Evolutionary conservation across 2,329 filamentous ascomycete species (phyloP).

Genomic region (Claviceps fusiformis): DNA sequence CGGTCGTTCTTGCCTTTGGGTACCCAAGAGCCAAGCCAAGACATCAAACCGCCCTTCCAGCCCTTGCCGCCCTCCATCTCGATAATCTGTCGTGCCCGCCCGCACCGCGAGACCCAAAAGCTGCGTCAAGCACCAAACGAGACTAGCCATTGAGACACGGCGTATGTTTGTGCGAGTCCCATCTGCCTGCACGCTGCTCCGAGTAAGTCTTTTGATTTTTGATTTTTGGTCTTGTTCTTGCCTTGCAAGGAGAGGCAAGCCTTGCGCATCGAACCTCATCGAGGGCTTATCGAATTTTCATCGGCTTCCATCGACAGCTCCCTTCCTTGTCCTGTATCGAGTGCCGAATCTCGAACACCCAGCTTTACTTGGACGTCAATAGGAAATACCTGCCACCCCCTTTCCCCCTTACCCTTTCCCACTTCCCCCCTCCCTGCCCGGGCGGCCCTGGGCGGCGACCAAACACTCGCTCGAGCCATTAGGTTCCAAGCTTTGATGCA

Average conservation of each 20-base stretch:
- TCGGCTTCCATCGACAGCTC: background rate
- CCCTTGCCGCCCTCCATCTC: background rate
- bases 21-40: background rate
- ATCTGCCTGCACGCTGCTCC: background rate
- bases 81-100: background rate
- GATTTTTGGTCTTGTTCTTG: background rate
- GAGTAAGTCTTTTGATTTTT: background rate
- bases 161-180: background rate
- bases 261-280: background rate
- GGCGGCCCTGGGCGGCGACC: no score
- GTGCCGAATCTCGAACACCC: background rate
- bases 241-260: background rate
- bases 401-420: no score
- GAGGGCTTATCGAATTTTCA: no score
- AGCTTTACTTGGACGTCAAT: background rate
- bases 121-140: background rate
- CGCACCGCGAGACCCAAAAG: background rate
- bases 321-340: background rate
- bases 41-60: background rate
- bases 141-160: conserved; percentile 1
- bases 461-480: background rate
- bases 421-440: no score
- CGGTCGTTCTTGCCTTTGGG: no score
- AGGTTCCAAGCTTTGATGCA: background rate
- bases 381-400: background rate